Conservation (phyloP, 208 protist species). For the Trypanosoma vivax region DNA sequence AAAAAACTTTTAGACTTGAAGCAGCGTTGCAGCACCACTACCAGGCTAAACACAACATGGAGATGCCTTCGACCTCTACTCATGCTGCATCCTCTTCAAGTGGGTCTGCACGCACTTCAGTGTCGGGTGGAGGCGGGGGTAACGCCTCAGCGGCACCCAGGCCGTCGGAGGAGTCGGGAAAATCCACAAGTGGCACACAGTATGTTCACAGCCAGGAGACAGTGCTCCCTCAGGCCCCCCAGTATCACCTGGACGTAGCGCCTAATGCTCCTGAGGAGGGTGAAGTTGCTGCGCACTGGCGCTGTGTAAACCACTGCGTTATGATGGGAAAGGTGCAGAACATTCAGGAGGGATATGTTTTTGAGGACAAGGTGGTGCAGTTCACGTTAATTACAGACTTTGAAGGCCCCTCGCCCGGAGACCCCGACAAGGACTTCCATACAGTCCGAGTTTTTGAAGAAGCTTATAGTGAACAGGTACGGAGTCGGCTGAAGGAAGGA, state of each 20-base stretch:
- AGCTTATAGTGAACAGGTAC: constrained; percentile 36
- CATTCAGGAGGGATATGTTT: constrained; percentile 79
- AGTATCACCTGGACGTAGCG: constrained; percentile 83
- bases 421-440: constrained; percentile 85
- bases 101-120: too few relatives aligned
- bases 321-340: constrained; percentile 73
- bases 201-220: constrained; percentile 63
- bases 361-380: constrained; percentile 81
- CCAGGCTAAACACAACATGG: constrained; percentile 86
- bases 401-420: constrained; percentile 57
- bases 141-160: not conserved
- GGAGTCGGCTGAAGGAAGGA: constrained; percentile 34
- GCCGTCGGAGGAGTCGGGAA: constrained; percentile 11
- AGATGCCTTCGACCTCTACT: constrained; percentile 36
- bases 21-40: constrained; percentile 87
- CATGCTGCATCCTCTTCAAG: too few relatives aligned
- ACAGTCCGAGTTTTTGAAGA: constrained; percentile 73
- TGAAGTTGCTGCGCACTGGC: constrained; percentile 75
- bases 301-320: constrained; percentile 79
- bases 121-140: constrained; percentile 3
- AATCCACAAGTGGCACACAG: constrained; percentile 18
- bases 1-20: constrained; percentile 84
- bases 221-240: constrained; percentile 46
- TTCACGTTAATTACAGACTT: constrained; percentile 82
- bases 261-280: constrained; percentile 82